phyloP scores from a whole-genome alignment of 23 red algal genomes.

The Gracilaria caudata region DNA sequence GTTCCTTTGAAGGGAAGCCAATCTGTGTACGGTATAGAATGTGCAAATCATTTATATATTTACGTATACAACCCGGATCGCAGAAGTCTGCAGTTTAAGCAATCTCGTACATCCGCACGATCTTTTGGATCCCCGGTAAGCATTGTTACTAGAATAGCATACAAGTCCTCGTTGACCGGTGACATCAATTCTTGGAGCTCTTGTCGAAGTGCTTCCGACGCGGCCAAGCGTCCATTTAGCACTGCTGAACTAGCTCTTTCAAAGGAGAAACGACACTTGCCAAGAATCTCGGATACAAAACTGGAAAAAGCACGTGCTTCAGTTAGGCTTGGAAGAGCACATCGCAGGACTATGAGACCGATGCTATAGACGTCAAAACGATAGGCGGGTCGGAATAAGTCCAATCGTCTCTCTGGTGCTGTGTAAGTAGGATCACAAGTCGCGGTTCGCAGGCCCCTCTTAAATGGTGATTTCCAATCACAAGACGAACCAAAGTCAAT shows the following conservation, averaged over 20 bases:
- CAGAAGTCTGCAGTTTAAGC: conserved; percentile 36
- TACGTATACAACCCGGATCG: too few relatives aligned
- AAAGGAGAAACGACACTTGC: conserved; percentile 37
- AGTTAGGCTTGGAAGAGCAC: conserved; percentile 66
- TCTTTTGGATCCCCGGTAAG: conserved; percentile 35
- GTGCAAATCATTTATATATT: too few relatives aligned
- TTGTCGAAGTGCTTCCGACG: neutral
- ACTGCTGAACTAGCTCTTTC: conserved; percentile 27
- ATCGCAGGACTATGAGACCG: conserved; percentile 80
- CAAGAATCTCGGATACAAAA: conserved; percentile 41
- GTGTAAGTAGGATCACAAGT: conserved; percentile 86
- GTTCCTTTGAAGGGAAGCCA: too few relatives aligned
- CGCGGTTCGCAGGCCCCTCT: conserved; percentile 64
- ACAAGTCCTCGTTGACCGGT: conserved; percentile 49
- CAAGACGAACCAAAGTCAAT: conserved; percentile 90
- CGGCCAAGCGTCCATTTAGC: conserved; percentile 2
- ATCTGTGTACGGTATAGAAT: too few relatives aligned
- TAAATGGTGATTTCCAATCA: conserved; percentile 77
- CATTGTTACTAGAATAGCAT: conserved; percentile 59
- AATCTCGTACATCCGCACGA: conserved; percentile 64
- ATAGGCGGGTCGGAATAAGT: conserved; percentile 58
- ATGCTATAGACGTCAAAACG: conserved; percentile 90
- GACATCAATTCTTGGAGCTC: conserved; percentile 25
- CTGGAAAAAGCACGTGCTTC: conserved; percentile 20
- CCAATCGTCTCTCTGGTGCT: conserved; percentile 78